Base-by-base conservation (phyloP, 169 alveolate genomes). In the Cryptosporidium xiaoi region DNA sequence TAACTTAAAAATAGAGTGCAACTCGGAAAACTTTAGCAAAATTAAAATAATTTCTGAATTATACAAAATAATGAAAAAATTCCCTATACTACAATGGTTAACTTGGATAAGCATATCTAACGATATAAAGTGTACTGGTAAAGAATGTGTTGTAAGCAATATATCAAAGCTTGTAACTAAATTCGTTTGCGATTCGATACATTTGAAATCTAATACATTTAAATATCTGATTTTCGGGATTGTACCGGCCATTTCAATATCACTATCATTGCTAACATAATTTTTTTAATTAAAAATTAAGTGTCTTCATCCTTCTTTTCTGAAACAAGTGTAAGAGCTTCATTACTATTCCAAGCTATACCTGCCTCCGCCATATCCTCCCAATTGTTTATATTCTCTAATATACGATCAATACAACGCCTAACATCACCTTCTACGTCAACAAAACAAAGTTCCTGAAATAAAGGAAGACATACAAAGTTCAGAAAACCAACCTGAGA, bases 401-500 rank as follows among this genome's bases (percentile, higher is more conserved):
- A 77, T 29, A 77, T 77, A 27, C 87, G 71, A 18, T 62, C 87
- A 15, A 77, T 77, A 18, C 87, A 77, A 24, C 64, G 36, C 24
- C 87, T 77, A 10, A 77, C 87, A 46, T 46, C 87, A 24, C 87
- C 87, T 12, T 77, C 87, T 44, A 77, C 71, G 24, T 77, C 87
- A 15, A 62, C 87, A 60, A 58, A 77, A 20, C 87, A 77, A 10
- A 77, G 58, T 27, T 95, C 95, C 68, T 92, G 93, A 89, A 92
- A 96, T 53, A 97, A 91, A 51, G 99, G 98, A 82, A 93, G 83
- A 65, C 95, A 96, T 48, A 97, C 97, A 58, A 94, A 93, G 48
- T 90, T 91, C 36, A 97, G 91, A 91, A 97, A 97, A n/a, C 98
- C 97, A n/a, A 94, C 94, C 90, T 97, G 98, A 8, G 98, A 94